Evolutionary conservation across 2,329 filamentous ascomycete species (phyloP), one percentile per base, ranked within the genome.

Genomic region (Fusarium sp.): DNA sequence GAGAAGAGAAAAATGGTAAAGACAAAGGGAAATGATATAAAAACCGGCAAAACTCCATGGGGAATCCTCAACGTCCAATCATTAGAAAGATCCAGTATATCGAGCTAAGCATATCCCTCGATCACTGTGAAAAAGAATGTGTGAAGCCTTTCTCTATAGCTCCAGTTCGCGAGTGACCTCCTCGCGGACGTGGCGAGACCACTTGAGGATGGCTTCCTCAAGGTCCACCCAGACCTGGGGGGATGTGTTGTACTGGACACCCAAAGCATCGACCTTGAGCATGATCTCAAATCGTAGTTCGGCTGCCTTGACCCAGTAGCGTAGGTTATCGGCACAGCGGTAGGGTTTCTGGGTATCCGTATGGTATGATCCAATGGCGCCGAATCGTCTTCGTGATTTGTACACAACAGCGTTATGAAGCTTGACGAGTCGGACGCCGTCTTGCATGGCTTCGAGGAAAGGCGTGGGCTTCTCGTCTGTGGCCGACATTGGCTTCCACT

Each of bases 261-360:
- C 94, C 80, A 97, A 91, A 24, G 95, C 93, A 76, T 98, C 94
- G 57, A 97, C 86, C 69, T 91, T 88, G 54, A 98, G 84, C 72
- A 92, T 87, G 41, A 94, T 88, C 81, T 98, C 96, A 91, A 95
- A 99, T 58, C 96, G 90, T 62, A 98, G 85, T 82, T 99, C 94
- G 10, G 94, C 94, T 2, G 95, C 96, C 83, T 99, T 99, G 81
- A 92, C 88, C 95, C 96, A 99, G 84, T 92, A 99, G 42, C 94
- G 89, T 67, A 99, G 85, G 79, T 99, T 99, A 74, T 99, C 96
- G 5, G 94, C 94, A 68, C 91, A 91, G 51, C 96, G 91, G 79
- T 99, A 99, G 1, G 96, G 96, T 81, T 98, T 98, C 65, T 90
- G 91, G 12, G 96, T 95, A 79, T 99, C 94, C n/a, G 90, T 91